Percentiles rank a stretch among this genome's conserved stretches.
phyloP scores from a whole-genome alignment of 768 basidiomycete species.

The Pisolithus tinctorius region DNA sequence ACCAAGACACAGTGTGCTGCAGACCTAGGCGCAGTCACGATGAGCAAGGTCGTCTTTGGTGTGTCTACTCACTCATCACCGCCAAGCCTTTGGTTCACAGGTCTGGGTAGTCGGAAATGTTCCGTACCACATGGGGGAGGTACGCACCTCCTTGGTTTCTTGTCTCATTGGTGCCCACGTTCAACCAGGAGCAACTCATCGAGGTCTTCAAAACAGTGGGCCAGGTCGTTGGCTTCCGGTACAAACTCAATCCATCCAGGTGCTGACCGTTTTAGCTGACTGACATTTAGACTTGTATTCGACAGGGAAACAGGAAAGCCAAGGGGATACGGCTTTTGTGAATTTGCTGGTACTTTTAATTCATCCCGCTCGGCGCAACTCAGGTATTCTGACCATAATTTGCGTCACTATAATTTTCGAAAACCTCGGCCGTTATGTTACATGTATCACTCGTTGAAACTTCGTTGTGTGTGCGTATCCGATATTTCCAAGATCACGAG shows the following conservation, averaged over 20 bases:
- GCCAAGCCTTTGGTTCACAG: slow-evolving; percentile 1
- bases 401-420: slow-evolving; percentile 2
- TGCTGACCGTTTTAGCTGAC: slow-evolving; percentile 1
- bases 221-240: slow-evolving; percentile 87
- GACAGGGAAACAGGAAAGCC: slow-evolving; percentile 94
- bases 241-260: not conserved
- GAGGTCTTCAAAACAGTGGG: slow-evolving; percentile 87
- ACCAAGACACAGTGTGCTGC: too few species aligned
- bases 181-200: slow-evolving; percentile 65
- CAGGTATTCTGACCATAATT: slow-evolving; percentile 34
- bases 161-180: slow-evolving; percentile 4
- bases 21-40: slow-evolving; percentile 15
- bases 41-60: slow-evolving; percentile 77
- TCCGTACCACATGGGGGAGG: slow-evolving; percentile 85
- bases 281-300: slow-evolving; percentile 61
- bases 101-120: slow-evolving; percentile 68
- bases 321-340: slow-evolving; percentile 90
- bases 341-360: slow-evolving; percentile 74
- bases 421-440: not conserved
- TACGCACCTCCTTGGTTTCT: slow-evolving; percentile 13
- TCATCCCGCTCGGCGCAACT: slow-evolving; percentile 20
- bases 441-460: slow-evolving; percentile 10
- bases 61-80: slow-evolving; percentile 15
- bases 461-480: slow-evolving; percentile 1
- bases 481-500: slow-evolving; percentile 67